Evolutionary conservation across 495 filamentous ascomycete genomes (phyloP), one percentile per base, ranked within the genome.

Genomic region (Tetracladium marchalianum): DNA sequence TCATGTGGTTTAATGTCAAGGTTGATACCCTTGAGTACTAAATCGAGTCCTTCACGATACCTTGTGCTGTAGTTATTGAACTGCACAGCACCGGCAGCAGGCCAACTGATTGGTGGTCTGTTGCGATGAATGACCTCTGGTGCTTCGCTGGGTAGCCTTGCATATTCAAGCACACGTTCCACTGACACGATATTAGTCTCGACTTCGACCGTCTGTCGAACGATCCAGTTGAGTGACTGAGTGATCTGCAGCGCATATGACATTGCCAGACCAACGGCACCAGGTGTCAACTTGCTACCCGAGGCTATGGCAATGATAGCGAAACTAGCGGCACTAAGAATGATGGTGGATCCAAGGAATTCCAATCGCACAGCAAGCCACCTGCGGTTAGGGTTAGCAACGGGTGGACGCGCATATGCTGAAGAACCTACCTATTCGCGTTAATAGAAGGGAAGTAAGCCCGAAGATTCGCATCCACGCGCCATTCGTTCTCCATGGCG

Each of bases 141-240:
- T 39, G 93, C 92, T 67, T 99, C 93, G 63, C 86, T 92, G 24
- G 92, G 92, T 51, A 97, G 77, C 51, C 77, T 77, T 46, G 92
- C 86, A 63, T 99, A 99, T 66, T 99, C 93, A 47, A 97, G 81
- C 35, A 97, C 87, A 49, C 93, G 83, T 75, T 99, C 93, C 44
- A 99, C 93, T 10, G 93, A 95, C 46, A 99, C 90, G 51, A 97
- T 97, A 66, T 99, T 99, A 33, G 92, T 97, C 71, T 99, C 93
- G 27, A 97, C 93, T 66, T 99, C 93, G 12, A 99, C 93, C 4
- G 92, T 95, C 68, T 99, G 93, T 44, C 93, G 84, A 38, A 99
- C 93, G 56, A 99, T 96, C 92, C 92, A 99, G 69, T 99, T 99
- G 50, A 99, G 72, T n/a, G 90, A 93, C 58, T 87, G 84, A 15